Percentiles rank a stretch among this genome's conserved stretches.
phyloP scores from a whole-genome alignment of 2,329 filamentous ascomycete species.

The Epichloe amarillans region DNA sequence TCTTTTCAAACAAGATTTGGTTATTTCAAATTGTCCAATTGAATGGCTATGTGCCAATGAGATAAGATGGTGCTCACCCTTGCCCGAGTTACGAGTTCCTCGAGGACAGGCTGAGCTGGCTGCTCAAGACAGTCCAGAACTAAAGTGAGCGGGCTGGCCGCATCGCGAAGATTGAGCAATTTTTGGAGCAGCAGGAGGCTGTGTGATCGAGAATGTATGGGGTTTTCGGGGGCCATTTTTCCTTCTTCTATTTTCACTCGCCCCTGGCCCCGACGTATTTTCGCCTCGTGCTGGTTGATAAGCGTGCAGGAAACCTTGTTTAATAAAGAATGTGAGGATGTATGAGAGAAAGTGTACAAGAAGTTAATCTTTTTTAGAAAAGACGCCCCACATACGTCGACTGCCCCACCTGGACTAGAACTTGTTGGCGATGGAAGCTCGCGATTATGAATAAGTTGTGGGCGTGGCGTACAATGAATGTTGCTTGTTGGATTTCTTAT shows the following conservation, averaged over 20 bases:
- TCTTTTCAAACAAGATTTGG: constrained; percentile 17
- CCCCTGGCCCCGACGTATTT: neutral
- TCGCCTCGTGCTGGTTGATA: neutral
- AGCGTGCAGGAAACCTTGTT: neutral
- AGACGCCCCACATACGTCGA: neutral
- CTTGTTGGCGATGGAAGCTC: neutral
- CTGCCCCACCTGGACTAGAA: neutral
- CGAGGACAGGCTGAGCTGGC: constrained; percentile 53
- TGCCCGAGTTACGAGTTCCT: constrained; percentile 63
- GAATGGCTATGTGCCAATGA: neutral
- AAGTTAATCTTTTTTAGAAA: neutral
- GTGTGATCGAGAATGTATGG: constrained; percentile 64
- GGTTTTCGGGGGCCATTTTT: constrained; percentile 42
- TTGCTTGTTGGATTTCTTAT: too few species aligned
- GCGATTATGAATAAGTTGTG: too few species aligned
- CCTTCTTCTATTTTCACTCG: neutral
- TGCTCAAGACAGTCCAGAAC: constrained; percentile 79
- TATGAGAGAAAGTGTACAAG: neutral
- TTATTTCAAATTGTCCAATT: neutral
- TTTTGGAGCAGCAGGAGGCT: constrained; percentile 70
- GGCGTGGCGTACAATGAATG: too few species aligned
- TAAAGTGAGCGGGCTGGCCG: constrained; percentile 74
- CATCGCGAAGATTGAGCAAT: constrained; percentile 64
- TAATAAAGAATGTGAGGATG: neutral
- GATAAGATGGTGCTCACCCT: constrained; percentile 36